These are phyloP conservation scores for Colletotrichum kahawae DNA, from an alignment of 2,329 filamentous ascomycete genomes.

Conservation along the genomic window DNA sequence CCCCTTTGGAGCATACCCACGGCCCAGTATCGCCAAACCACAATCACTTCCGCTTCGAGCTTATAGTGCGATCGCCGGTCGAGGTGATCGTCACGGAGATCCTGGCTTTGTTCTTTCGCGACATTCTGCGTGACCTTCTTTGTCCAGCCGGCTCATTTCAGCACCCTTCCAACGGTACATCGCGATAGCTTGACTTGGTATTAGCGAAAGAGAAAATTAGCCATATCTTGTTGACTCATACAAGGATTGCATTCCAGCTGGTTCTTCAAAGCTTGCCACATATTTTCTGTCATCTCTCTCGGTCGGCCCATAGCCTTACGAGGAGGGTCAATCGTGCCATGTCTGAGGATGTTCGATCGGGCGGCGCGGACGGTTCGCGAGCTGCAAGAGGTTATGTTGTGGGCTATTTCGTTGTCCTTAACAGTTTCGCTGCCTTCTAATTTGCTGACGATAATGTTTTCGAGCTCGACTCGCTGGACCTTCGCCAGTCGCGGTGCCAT, in stretches of 20 bases:
- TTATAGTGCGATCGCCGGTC: background rate
- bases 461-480: too few species aligned
- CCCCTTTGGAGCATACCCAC: constrained; percentile 10
- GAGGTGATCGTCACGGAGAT: constrained; percentile 3
- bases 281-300: constrained; percentile 23
- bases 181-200: constrained; percentile 13
- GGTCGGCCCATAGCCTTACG: background rate
- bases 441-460: background rate
- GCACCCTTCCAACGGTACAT: background rate
- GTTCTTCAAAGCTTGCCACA: constrained; percentile 14
- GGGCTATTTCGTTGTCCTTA: background rate
- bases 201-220: constrained; percentile 11
- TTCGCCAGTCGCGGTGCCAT: too few species aligned
- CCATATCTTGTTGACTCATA: constrained; percentile 16
- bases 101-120: constrained; percentile 8
- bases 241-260: constrained; percentile 4
- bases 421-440: background rate
- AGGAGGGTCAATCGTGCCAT: constrained; percentile 1
- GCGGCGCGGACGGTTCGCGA: background rate
- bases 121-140: constrained; percentile 13
- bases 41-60: constrained; percentile 10
- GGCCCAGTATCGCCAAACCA: background rate
- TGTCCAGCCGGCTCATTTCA: constrained; percentile 13
- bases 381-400: background rate
- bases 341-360: background rate